phyloP scores from a whole-genome alignment of 805 yeast genomes.

The Wickerhamomyces xylosicus region DNA sequence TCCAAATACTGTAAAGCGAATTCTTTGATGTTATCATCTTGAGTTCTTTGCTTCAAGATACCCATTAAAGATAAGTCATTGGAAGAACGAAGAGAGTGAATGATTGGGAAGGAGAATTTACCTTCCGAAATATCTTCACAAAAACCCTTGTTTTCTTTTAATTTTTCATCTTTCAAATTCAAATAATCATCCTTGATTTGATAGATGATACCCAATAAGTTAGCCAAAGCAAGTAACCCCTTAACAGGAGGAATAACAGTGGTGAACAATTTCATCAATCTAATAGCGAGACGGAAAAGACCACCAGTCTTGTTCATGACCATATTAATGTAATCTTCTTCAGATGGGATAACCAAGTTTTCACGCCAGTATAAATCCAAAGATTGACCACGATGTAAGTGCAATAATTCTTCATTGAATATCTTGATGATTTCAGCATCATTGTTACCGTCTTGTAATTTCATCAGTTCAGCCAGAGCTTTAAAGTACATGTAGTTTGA shows the following conservation, averaged over 20 bases:
- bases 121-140: constrained; percentile 89
- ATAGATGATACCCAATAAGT: constrained; percentile 70
- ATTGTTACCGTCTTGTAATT: constrained; percentile 1
- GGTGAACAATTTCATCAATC: constrained; percentile 39
- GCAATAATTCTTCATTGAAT: constrained; percentile 63
- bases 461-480: constrained; percentile 33
- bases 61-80: constrained; percentile 31
- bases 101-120: constrained; percentile 76
- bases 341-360: constrained; percentile 42
- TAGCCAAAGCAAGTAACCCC: constrained; percentile 50
- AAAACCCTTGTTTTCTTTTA: constrained; percentile 58
- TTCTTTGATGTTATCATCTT: constrained; percentile 36
- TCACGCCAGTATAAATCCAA: constrained; percentile 87
- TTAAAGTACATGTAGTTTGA: constrained; percentile 76
- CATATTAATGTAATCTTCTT: constrained; percentile 63
- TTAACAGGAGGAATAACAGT: constrained; percentile 3
- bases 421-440: constrained; percentile 25
- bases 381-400: constrained; percentile 86
- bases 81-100: constrained; percentile 45
- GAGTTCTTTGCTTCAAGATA: constrained; percentile 43
- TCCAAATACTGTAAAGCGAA: constrained; percentile 40
- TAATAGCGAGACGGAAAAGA: constrained; percentile 62
- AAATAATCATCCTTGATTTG: constrained; percentile 81
- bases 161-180: constrained; percentile 45
- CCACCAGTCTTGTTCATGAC: constrained; percentile 89